A percentile compares a stretch with the other conserved stretches of the same genome.
These are phyloP conservation scores for Hymenoscyphus repandus DNA, from an alignment of 2,329 filamentous ascomycete species.

Conservation along the genomic window DNA sequence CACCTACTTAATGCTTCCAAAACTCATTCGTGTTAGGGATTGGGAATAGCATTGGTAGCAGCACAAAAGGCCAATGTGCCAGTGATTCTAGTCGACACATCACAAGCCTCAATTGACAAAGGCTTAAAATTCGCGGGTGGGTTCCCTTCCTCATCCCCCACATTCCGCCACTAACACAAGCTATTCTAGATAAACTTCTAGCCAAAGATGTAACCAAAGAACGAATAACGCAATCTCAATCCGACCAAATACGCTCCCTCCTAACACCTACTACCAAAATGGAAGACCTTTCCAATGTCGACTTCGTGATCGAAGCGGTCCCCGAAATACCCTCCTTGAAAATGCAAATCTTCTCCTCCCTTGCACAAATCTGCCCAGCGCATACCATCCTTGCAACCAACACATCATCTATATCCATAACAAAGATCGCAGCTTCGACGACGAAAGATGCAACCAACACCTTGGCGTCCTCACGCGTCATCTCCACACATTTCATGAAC, in stretches of 20 bases:
- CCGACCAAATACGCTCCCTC: conserved; percentile 65
- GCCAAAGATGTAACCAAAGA: conserved; percentile 89
- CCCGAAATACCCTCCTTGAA: conserved; percentile 89
- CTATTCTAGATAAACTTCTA: conserved; percentile 73
- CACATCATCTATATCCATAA: conserved; percentile 98
- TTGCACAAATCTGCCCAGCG: conserved; percentile 74
- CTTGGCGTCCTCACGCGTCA: conserved; percentile 76
- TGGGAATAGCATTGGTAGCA: conserved; percentile 93
- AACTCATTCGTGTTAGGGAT: conserved; percentile 52
- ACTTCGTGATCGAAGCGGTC: conserved; percentile 97
- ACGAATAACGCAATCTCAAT: conserved; percentile 75
- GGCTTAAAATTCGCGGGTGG: conserved; percentile 82
- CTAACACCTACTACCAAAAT: conserved; percentile 68
- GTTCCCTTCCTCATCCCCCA: conserved; percentile 13
- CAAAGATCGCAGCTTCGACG: conserved; percentile 85
- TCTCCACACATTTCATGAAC: conserved; percentile 99
- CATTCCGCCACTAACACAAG: neutral
- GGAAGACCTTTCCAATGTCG: conserved; percentile 72
- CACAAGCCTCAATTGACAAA: conserved; percentile 80
- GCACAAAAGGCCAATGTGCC: conserved; percentile 78
- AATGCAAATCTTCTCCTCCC: conserved; percentile 75
- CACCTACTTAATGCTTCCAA: neutral
- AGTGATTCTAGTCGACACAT: conserved; percentile 80
- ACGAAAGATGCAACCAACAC: conserved; percentile 73
- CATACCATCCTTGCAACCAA: conserved; percentile 94